phyloP scores from a whole-genome alignment of 345 rosid genomes.

The Brassica incana region DNA sequence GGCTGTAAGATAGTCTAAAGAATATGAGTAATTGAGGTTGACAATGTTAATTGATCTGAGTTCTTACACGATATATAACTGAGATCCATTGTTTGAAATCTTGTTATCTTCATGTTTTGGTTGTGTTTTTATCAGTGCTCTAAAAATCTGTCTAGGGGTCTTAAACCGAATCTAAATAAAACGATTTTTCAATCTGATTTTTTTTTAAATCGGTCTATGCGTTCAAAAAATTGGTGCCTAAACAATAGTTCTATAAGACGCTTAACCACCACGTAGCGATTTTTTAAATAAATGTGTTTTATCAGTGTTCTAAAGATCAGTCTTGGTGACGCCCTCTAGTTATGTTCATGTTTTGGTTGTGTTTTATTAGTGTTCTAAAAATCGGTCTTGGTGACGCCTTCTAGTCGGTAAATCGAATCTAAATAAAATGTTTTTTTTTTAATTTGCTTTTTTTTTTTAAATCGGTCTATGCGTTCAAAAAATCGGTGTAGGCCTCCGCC shows the following conservation, averaged over 20 bases:
- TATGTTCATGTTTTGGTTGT: no score
- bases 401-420: background rate
- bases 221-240: background rate
- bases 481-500: background rate
- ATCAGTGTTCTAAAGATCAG: no score
- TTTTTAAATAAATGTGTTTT: no score
- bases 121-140: background rate
- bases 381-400: no score
- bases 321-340: no score
- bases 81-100: background rate
- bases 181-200: background rate
- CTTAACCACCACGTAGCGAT: no score
- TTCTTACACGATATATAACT: background rate
- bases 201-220: background rate
- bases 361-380: no score
- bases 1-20: background rate
- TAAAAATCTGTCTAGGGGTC: no score
- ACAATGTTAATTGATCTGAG: constrained; percentile 14
- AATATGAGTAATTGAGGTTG: background rate
- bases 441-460: no score
- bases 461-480: background rate
- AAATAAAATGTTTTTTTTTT: background rate
- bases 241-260: no score
- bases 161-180: no score
- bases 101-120: background rate